Evolutionary conservation across 257 asterid species (phyloP), one percentile per base, ranked within the genome.

Genomic region (Solanum medicagineum): DNA sequence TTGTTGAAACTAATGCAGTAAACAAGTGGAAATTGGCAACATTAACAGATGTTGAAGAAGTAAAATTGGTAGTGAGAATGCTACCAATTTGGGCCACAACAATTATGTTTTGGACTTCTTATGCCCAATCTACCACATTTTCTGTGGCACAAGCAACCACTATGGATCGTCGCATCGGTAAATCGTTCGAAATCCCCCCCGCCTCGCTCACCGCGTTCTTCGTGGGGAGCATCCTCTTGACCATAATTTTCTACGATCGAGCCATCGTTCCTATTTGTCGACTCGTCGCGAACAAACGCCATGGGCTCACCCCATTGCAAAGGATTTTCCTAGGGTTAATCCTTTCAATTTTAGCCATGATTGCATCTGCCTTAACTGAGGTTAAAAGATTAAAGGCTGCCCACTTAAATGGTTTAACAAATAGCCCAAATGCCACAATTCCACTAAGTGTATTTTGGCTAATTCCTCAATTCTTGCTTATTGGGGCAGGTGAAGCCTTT

Each of bases 31-130:
- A 59, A 83, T 88, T 94, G 20, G 87, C 95, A 44, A 93, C 98
- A 2, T 83, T 91, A 86, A 95, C 99, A 0, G 98, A 95, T 40
- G 97, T 95, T 0, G 99, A 95, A 87, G 98, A 95, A 88, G 98
- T 95, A 2, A 95, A 95, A 83, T 42, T 92, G 17, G 88, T 94
- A 59, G 84, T 93, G 1, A 74, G 98, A 79, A 93, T 95, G 97
- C 53, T 95, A 22, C 98, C 99, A 8, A 91, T 91, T 42, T 95
- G 98, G 99, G 99, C 97, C 84, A 95, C 98, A 1, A 93, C 98
- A 0, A 88, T 95, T 0, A 88, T 94, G 92, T 94, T 94, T 63
- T 95, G 99, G 99, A 92, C 96, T 0, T 86, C 92, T 9, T 93
- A 93, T 47, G 99, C 99, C 12, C 99, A 95, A 85, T 92, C 93